Percentiles rank a stretch among this genome's conserved stretches.
phyloP scores from a whole-genome alignment of 371 early-diverging fungal species.

The Catenaria anguillulae region DNA sequence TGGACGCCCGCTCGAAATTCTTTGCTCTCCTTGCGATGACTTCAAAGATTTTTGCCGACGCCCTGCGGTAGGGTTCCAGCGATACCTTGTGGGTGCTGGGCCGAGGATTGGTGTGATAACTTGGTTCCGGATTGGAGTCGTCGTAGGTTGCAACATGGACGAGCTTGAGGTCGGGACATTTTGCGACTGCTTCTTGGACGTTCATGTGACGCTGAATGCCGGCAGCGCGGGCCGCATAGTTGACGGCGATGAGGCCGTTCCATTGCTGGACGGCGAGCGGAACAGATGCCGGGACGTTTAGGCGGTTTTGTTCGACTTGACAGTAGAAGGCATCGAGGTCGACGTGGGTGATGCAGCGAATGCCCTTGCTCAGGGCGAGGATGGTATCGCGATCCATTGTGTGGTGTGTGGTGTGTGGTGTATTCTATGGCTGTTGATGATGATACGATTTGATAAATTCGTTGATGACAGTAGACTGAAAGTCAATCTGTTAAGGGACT shows the following conservation, averaged over 20 bases:
- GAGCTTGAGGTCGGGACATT: slow-evolving; percentile 57
- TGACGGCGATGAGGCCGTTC: slow-evolving; percentile 48
- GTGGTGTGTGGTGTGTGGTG: too few species aligned
- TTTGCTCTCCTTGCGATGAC: slow-evolving; percentile 36
- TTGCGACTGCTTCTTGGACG: slow-evolving; percentile 37
- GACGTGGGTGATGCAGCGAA: neutral
- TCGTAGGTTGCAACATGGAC: slow-evolving; percentile 78
- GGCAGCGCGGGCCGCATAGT: slow-evolving; percentile 38
- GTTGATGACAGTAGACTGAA: too few species aligned
- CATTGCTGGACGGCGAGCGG: slow-evolving; percentile 86
- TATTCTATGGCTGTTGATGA: too few species aligned
- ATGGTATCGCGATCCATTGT: too few species aligned
- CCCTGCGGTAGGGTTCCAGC: slow-evolving; percentile 61
- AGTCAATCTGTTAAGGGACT: too few species aligned
- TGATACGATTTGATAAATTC: too few species aligned
- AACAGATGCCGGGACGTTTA: slow-evolving; percentile 44
- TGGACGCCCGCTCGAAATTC: slow-evolving; percentile 23
- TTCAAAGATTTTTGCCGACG: slow-evolving; percentile 50
- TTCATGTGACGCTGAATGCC: slow-evolving; percentile 30
- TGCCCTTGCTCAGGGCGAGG: too few species aligned
- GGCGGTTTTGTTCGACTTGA: slow-evolving; percentile 60
- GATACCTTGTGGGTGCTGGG: slow-evolving; percentile 74
- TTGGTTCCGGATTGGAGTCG: slow-evolving; percentile 39
- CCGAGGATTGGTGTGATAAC: slow-evolving; percentile 52
- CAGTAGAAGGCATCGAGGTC: slow-evolving; percentile 54